Conservation (phyloP, 192 early-diverging fungal species). For the Paraglomus brasilianum region DNA sequence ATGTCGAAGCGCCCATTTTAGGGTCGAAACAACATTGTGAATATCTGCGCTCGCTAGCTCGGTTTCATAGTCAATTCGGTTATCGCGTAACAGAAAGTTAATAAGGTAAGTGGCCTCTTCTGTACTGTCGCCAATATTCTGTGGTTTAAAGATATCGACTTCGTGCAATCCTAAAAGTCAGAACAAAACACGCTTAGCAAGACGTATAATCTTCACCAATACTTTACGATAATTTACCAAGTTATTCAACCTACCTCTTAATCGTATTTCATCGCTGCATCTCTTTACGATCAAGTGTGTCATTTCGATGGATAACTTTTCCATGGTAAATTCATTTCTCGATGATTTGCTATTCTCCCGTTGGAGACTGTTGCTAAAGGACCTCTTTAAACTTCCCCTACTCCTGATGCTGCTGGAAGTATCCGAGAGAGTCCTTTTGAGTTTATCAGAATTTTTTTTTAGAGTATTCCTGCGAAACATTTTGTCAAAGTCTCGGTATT, state of each 20-base stretch:
- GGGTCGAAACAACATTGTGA: conserved; percentile 24
- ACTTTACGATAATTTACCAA: neutral
- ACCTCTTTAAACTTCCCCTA: too few species aligned
- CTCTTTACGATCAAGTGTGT: conserved; percentile 24
- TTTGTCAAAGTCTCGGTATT: too few species aligned
- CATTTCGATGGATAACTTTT: conserved; percentile 8
- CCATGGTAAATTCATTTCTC: too few species aligned
- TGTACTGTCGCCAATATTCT: conserved; percentile 11
- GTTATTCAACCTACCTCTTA: conserved; percentile 12
- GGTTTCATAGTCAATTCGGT: conserved; percentile 18
- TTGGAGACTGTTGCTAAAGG: too few species aligned
- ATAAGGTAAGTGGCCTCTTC: conserved; percentile 21
- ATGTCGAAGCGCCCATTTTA: conserved; percentile 30
- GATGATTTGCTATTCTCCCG: too few species aligned
- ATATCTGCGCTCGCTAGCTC: conserved; percentile 21
- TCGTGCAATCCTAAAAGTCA: conserved; percentile 15
- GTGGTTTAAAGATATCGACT: conserved; percentile 30
- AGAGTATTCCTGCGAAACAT: too few species aligned
- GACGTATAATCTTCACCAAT: neutral
- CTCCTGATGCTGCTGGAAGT: too few species aligned
- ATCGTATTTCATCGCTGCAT: conserved; percentile 15
- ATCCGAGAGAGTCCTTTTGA: too few species aligned
- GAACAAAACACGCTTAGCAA: neutral
- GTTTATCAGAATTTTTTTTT: too few species aligned
- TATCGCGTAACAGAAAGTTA: conserved; percentile 21